These are phyloP conservation scores for Atractiella rhizophila DNA, from an alignment of 768 basidiomycete species.

Conservation along the genomic window DNA sequence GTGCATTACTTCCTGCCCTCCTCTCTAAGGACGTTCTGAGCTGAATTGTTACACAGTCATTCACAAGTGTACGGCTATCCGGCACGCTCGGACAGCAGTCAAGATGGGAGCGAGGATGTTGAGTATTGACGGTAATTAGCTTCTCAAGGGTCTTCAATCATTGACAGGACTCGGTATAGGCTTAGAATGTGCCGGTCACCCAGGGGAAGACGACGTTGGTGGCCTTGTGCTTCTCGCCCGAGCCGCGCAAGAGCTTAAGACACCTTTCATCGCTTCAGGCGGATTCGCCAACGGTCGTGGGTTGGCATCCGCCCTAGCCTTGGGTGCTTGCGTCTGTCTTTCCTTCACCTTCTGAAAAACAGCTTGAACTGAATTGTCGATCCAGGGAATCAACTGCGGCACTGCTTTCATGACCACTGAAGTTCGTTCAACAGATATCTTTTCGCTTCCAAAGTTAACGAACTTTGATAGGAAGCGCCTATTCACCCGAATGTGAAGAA, in stretches of 20 bases:
- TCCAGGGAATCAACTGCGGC: slow-evolving; percentile 62
- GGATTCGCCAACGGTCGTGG: slow-evolving; percentile 72
- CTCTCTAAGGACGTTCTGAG: slow-evolving; percentile 3
- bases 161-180: slow-evolving; percentile 1
- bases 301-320: slow-evolving; percentile 48
- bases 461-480: slow-evolving; percentile 27
- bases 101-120: slow-evolving; percentile 55
- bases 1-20: not conserved
- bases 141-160: slow-evolving; percentile 27
- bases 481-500: slow-evolving; percentile 78
- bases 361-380: not conserved
- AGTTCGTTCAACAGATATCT: not conserved
- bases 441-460: no score
- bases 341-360: no score
- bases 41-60: slow-evolving; percentile 29
- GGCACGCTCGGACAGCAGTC: slow-evolving; percentile 59
- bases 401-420: slow-evolving; percentile 82
- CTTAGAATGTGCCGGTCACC: slow-evolving; percentile 46
- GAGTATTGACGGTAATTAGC: slow-evolving; percentile 77
- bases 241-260: slow-evolving; percentile 53
- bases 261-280: slow-evolving; percentile 74
- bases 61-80: slow-evolving; percentile 70
- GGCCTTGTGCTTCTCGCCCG: slow-evolving; percentile 64
- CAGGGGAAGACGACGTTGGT: slow-evolving; percentile 81
- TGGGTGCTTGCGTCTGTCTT: slow-evolving; percentile 45